These are phyloP conservation scores for Trametes elegans DNA, from an alignment of 768 basidiomycete genomes.

Conservation along the genomic window DNA sequence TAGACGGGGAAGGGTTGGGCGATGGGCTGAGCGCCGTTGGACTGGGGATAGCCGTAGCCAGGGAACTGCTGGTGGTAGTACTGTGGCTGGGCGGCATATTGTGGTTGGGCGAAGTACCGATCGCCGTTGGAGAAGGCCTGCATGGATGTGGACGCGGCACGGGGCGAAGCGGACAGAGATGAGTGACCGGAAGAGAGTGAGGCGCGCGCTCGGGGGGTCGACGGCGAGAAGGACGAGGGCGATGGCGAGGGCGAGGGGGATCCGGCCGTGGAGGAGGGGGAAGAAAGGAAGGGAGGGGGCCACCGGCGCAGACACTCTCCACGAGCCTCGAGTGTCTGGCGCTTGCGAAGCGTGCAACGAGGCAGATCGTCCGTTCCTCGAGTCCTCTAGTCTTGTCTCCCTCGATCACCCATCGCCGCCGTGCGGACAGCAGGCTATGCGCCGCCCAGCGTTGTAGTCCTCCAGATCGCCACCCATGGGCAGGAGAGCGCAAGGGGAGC, in stretches of 20 bases:
- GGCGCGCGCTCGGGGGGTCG: neutral
- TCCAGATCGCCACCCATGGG: too few relatives aligned
- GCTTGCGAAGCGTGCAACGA: constrained; percentile 33
- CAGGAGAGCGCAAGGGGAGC: neutral
- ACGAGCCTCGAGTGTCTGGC: constrained; percentile 18
- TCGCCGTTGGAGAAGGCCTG: constrained; percentile 21
- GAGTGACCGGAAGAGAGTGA: neutral
- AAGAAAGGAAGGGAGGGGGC: neutral
- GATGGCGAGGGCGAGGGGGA: too few relatives aligned
- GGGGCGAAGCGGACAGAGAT: constrained; percentile 9
- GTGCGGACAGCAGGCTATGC: too few relatives aligned
- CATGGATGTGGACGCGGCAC: constrained; percentile 16
- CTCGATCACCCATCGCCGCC: constrained; percentile 6
- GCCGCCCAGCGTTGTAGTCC: neutral
- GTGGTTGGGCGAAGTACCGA: constrained; percentile 19
- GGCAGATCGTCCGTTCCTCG: constrained; percentile 5
- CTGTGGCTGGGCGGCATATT: neutral
- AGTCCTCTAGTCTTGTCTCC: neutral
- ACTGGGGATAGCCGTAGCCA: constrained; percentile 17
- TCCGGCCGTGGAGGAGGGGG: constrained; percentile 5
- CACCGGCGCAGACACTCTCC: constrained; percentile 6
- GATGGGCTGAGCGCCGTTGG: constrained; percentile 5
- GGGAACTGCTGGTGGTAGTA: constrained; percentile 20
- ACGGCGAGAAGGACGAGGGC: constrained; percentile 3
- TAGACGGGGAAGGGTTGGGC: constrained; percentile 19